Evolutionary conservation across 2,329 filamentous ascomycete species (phyloP).

Genomic region (Aspergillus sp.): DNA sequence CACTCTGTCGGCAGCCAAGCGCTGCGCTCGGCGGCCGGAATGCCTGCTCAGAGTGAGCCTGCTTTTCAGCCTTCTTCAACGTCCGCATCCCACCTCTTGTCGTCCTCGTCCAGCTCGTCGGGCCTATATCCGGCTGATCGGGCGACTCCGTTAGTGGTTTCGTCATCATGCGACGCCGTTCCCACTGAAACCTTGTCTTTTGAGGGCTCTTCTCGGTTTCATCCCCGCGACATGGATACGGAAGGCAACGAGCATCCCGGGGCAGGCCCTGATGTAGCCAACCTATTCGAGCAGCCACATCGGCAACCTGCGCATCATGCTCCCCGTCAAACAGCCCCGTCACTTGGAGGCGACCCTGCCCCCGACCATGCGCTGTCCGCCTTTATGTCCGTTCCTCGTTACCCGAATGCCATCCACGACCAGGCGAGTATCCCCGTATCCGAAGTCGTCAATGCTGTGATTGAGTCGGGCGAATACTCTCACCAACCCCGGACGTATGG

Average conservation of each 20-base stretch:
- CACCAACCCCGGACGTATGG: constrained; percentile 1
- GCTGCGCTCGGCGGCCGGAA: constrained; percentile 22
- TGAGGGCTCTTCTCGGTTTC: constrained; percentile 10
- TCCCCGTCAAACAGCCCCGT: neutral
- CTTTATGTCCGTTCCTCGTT: constrained; percentile 36
- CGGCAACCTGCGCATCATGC: neutral
- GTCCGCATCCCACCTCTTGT: constrained; percentile 8
- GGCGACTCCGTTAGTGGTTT: constrained; percentile 11
- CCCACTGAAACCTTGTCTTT: constrained; percentile 15
- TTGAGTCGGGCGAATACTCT: constrained; percentile 18
- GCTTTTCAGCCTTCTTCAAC: constrained; percentile 19
- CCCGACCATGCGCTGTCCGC: constrained; percentile 29
- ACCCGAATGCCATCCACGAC: constrained; percentile 28
- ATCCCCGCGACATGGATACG: constrained; percentile 11
- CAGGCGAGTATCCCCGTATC: constrained; percentile 28
- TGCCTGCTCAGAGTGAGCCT: constrained; percentile 22
- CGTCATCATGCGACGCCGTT: constrained; percentile 22
- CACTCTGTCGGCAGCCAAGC: constrained; percentile 10
- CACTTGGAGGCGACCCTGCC: neutral
- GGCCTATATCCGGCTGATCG: constrained; percentile 17
- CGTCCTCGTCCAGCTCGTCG: constrained; percentile 6
- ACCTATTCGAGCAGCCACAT: neutral
- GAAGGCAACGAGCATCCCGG: constrained; percentile 4
- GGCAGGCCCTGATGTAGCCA: neutral
- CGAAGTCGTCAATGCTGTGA: constrained; percentile 36